Base-by-base conservation (phyloP, 208 protist species). In the Spongospora subterranea region DNA sequence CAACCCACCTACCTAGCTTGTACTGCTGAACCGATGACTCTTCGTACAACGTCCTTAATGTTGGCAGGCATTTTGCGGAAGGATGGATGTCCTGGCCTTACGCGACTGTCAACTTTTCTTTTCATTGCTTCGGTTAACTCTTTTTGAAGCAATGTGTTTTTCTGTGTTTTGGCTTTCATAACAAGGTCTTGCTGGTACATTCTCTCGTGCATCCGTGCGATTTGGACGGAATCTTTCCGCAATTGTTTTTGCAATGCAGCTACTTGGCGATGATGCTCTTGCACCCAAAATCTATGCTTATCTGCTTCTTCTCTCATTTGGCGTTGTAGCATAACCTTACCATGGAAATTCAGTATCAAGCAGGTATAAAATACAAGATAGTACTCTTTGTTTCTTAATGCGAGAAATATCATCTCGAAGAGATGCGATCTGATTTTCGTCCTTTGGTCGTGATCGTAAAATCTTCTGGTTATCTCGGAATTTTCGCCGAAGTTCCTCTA, bases 261-360 rank as follows among this genome's bases (percentile, higher is more conserved):
- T 20, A 82, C 71, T 43, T 82, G 71, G n/a, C 71, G 71, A 40
- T 82, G 71, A 35, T 82, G 71, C 35, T 82, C 71, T 35, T 45
- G n/a, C 71, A 82, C 40, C 71, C 71, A 82, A n/a, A 35, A 35
- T 39, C 71, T 6, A 43, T 82, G 71, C 35, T 82, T 82, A 6
- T 82, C 71, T 35, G 71, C 71, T n/a, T 82, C 71, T 35, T 82
- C 71, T 82, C 35, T 82, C 71, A 82, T 82, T 82, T 82, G 71
- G 6, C 71, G 71, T n/a, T 82, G 71, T n/a, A 82, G n/a, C 17
- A n/a, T n/a, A n/a, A 82, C 71, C 71, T 82, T 6, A 43, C 40
- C n/a, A 82, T 43, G 11, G n/a, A 39, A 39, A 82, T 35, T 6
- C 6, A 82, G 13, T 82, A n/a, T 43, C 35, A n/a, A n/a, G 17